phyloP scores from a whole-genome alignment of 1,284 basidiomycete genomes.

The Taiwanofungus camphoratus region DNA sequence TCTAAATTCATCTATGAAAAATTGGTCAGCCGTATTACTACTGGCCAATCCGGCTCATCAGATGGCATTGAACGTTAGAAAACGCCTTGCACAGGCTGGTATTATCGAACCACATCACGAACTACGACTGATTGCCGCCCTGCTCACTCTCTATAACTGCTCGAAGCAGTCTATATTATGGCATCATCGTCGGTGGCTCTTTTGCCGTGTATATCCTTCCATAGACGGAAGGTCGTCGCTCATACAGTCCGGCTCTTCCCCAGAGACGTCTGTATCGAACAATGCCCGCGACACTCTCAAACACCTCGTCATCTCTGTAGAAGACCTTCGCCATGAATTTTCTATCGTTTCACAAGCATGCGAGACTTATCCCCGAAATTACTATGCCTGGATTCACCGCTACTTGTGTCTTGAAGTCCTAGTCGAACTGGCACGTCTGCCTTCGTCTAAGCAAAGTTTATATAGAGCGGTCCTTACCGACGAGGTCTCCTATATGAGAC shows the following conservation, averaged over 20 bases:
- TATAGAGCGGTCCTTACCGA: constrained; percentile 26
- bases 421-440: constrained; percentile 7
- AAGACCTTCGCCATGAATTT: constrained; percentile 39
- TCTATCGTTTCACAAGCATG: constrained; percentile 40
- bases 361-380: constrained; percentile 59
- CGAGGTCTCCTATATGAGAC: constrained; percentile 32
- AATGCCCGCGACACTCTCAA: constrained; percentile 10
- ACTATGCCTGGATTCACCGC: constrained; percentile 62
- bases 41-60: constrained; percentile 65
- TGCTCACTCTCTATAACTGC: constrained; percentile 46
- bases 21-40: constrained; percentile 42
- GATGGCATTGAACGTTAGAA: constrained; percentile 56
- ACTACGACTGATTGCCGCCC: constrained; percentile 39
- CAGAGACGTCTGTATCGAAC: not conserved
- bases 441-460: constrained; percentile 9
- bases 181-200: constrained; percentile 63
- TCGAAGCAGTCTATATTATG: constrained; percentile 61
- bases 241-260: not conserved
- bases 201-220: constrained; percentile 24
- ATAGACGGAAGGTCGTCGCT: not conserved
- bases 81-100: constrained; percentile 37
- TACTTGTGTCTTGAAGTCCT: constrained; percentile 35
- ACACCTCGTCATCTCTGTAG: constrained; percentile 22
- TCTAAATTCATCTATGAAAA: constrained; percentile 16
- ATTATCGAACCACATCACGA: constrained; percentile 36